These are phyloP conservation scores for Pleodorina starrii DNA, from an alignment of 139 green algal species.

Conservation along the genomic window DNA sequence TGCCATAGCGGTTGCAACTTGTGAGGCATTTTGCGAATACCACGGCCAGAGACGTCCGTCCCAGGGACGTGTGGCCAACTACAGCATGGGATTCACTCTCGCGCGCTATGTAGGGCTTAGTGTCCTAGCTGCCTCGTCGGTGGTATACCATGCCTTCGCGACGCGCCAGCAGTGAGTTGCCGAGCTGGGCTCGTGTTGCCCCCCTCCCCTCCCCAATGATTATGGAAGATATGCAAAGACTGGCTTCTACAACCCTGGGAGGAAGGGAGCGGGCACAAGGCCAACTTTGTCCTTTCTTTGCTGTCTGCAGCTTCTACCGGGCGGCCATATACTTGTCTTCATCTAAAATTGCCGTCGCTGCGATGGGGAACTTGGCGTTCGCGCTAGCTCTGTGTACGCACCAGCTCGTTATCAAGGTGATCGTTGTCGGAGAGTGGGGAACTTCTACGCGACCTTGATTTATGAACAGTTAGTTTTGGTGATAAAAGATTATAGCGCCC, in stretches of 20 bases:
- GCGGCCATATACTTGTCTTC: conserved; percentile 92
- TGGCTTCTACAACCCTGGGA: no score
- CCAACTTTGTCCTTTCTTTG: neutral
- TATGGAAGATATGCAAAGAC: no score
- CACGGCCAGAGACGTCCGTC: no score
- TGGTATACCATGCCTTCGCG: conserved; percentile 94
- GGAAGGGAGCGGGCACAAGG: neutral
- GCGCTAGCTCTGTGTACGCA: conserved; percentile 83
- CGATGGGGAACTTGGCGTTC: conserved; percentile 95
- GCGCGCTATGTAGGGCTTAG: conserved; percentile 74
- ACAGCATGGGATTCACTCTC: conserved; percentile 61
- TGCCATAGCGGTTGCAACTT: no score
- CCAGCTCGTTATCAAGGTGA: conserved; percentile 82
- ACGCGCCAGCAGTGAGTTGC: conserved; percentile 91
- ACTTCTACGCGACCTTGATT: no score
- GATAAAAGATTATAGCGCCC: no score
- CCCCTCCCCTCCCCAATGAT: no score
- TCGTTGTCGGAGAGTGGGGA: neutral
- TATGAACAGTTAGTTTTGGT: no score
- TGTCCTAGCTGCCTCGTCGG: conserved; percentile 62
- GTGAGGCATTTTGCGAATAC: no score
- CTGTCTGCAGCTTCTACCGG: conserved; percentile 91
- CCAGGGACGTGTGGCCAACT: no score
- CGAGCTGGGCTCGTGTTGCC: no score
- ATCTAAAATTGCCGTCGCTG: conserved; percentile 92